A percentile compares a stretch with the other conserved stretches of the same genome.
Evolutionary conservation across 352 stramenopile genomes (phyloP).

Genomic region (Peronosclerospora sorghi): DNA sequence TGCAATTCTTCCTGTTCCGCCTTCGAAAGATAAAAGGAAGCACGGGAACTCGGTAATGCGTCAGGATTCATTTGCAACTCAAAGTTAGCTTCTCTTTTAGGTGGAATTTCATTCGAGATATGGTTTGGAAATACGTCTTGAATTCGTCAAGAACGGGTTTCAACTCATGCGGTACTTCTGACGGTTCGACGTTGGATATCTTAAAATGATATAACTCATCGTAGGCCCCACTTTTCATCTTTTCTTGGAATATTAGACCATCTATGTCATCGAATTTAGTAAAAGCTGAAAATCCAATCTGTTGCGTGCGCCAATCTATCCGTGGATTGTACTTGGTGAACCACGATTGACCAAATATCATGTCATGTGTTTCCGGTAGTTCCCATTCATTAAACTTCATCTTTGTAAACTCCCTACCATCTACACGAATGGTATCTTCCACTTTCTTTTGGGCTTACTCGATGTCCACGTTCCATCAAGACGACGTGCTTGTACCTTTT

Average conservation of each 20-base stretch:
- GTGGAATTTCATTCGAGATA: constrained; percentile 6
- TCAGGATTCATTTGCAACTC: constrained; percentile 16
- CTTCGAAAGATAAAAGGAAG: constrained; percentile 8
- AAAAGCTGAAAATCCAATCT: background rate
- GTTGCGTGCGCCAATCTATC: constrained; percentile 6
- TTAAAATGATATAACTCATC: constrained; percentile 8
- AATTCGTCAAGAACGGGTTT: background rate
- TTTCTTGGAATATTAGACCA: constrained; percentile 1
- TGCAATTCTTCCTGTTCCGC: constrained; percentile 3
- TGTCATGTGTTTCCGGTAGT: constrained; percentile 2
- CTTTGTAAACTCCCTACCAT: constrained; percentile 1
- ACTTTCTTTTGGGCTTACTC: no score
- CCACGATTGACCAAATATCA: constrained; percentile 11
- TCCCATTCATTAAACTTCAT: constrained; percentile 8
- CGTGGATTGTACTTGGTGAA: constrained; percentile 5
- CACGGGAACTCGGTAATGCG: constrained; percentile 1
- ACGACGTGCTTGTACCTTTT: no score
- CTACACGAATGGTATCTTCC: constrained; percentile 3
- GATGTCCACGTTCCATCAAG: no score
- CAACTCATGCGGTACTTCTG: background rate
- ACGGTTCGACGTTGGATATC: background rate
- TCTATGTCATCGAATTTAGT: background rate
- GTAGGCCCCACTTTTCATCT: background rate
- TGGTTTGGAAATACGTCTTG: constrained; percentile 7
- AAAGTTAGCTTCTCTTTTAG: constrained; percentile 5